phyloP scores from a whole-genome alignment of 139 green algal genomes.

The Gonium pectorale region DNA sequence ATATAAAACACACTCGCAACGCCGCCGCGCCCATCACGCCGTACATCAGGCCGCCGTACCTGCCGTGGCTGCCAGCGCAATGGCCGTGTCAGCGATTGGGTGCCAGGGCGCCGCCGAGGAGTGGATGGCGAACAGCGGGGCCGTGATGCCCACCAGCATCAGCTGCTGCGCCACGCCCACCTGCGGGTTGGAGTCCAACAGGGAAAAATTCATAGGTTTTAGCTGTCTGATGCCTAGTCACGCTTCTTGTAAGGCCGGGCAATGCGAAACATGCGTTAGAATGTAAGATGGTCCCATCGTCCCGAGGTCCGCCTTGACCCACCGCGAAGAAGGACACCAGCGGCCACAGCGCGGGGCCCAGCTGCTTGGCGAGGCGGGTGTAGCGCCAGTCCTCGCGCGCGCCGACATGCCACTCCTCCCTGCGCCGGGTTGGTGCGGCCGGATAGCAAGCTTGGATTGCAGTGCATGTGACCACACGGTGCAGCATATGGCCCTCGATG shows the following conservation, averaged over 20 bases:
- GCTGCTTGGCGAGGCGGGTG: slow-evolving; percentile 59
- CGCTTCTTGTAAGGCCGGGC: too few species aligned
- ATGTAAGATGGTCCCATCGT: too few species aligned
- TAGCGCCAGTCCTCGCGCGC: slow-evolving; percentile 81
- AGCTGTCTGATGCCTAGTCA: too few species aligned
- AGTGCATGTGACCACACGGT: too few species aligned
- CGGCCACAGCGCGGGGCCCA: slow-evolving; percentile 52
- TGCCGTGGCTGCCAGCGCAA: slow-evolving; percentile 7
- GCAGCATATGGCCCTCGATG: too few species aligned
- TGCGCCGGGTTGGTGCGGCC: slow-evolving; percentile 3
- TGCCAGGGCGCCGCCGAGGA: slow-evolving; percentile 45
- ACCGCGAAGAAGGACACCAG: slow-evolving; percentile 69
- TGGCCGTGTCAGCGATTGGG: not conserved
- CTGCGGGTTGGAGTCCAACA: too few species aligned
- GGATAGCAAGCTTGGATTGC: too few species aligned
- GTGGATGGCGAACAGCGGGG: slow-evolving; percentile 59
- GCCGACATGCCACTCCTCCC: slow-evolving; percentile 75
- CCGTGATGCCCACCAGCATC: slow-evolving; percentile 67
- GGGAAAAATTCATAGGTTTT: too few species aligned
- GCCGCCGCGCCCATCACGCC: too few species aligned
- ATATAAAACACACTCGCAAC: too few species aligned
- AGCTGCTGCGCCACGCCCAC: slow-evolving; percentile 56
- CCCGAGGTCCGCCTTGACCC: too few species aligned
- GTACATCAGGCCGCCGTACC: not conserved
- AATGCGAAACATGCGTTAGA: too few species aligned